Evolutionary conservation across 768 basidiomycete species (phyloP).

Genomic region (Rhodotorula graminis): DNA sequence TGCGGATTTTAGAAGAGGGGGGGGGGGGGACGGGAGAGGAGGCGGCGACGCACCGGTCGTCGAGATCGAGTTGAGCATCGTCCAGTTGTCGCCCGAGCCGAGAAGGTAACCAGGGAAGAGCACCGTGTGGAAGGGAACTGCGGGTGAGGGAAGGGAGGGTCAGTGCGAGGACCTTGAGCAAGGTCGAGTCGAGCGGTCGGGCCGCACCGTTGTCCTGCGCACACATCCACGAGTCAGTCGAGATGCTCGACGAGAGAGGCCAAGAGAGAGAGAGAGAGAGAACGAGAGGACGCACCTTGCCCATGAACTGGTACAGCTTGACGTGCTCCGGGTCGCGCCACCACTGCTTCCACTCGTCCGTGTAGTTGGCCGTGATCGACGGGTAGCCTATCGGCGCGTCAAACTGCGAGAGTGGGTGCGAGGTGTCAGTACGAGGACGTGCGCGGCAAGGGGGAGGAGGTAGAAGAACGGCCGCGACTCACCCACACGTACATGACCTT

Average conservation of each 20-base stretch:
- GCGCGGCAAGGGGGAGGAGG: background rate
- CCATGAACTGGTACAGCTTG: conserved; percentile 96
- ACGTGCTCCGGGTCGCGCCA: conserved; percentile 91
- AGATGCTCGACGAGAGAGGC: too few species aligned
- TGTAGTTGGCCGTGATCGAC: conserved; percentile 94
- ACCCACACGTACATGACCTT: conserved; percentile 99
- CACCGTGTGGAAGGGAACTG: conserved; percentile 92
- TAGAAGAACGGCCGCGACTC: conserved; percentile 46
- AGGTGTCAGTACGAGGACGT: conserved; percentile 1
- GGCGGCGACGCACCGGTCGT: conserved; percentile 66
- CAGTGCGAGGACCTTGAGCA: background rate
- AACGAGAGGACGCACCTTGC: conserved; percentile 70
- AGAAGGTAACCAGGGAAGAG: conserved; percentile 87
- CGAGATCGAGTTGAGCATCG: conserved; percentile 84
- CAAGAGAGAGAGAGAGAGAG: background rate
- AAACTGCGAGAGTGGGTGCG: conserved; percentile 56
- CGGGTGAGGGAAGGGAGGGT: background rate
- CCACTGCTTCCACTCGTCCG: conserved; percentile 91
- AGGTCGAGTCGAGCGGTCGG: background rate
- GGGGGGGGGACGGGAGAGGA: too few species aligned
- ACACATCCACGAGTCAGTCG: background rate
- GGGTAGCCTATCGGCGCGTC: conserved; percentile 96
- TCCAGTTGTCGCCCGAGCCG: conserved; percentile 88
- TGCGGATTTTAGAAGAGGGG: too few species aligned
- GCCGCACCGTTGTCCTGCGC: conserved; percentile 24